Conservation (phyloP, 2,329 filamentous ascomycete genomes). For the Hymenoscyphus albidus region DNA sequence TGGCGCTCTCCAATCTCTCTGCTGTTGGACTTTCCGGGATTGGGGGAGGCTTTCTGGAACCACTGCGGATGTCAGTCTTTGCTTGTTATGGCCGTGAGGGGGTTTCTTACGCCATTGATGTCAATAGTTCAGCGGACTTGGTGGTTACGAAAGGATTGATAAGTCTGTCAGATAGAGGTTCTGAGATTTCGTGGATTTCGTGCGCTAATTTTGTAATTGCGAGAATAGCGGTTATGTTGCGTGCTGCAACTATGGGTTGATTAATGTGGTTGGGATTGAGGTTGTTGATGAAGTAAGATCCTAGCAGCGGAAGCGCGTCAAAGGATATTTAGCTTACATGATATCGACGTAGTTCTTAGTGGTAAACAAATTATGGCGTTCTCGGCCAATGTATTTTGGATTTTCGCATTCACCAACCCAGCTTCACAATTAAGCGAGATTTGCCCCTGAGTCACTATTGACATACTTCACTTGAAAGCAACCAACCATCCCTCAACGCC, state of each 20-base stretch:
- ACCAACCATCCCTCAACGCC: not conserved
- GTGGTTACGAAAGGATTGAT: not conserved
- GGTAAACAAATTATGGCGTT: not conserved
- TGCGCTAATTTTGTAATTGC: too few species aligned
- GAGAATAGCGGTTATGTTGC: too few species aligned
- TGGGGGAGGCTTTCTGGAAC: conserved; percentile 1
- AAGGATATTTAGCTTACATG: too few species aligned
- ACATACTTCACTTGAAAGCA: not conserved
- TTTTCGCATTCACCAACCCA: not conserved
- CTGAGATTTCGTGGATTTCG: too few species aligned
- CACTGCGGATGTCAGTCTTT: not conserved
- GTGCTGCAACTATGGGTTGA: too few species aligned
- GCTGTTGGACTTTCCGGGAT: not conserved
- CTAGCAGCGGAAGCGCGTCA: too few species aligned
- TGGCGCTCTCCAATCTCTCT: not conserved
- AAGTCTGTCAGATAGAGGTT: not conserved
- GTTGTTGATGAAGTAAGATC: too few species aligned
- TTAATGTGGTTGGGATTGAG: too few species aligned
- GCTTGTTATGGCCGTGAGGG: not conserved
- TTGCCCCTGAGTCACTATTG: not conserved
- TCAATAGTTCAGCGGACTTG: too few species aligned
- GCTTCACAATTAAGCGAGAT: not conserved
- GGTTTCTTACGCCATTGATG: not conserved
- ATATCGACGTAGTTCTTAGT: too few species aligned
- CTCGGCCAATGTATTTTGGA: not conserved